phyloP scores from a whole-genome alignment of 2,329 filamentous ascomycete genomes.

The Apiospora saccharicola region DNA sequence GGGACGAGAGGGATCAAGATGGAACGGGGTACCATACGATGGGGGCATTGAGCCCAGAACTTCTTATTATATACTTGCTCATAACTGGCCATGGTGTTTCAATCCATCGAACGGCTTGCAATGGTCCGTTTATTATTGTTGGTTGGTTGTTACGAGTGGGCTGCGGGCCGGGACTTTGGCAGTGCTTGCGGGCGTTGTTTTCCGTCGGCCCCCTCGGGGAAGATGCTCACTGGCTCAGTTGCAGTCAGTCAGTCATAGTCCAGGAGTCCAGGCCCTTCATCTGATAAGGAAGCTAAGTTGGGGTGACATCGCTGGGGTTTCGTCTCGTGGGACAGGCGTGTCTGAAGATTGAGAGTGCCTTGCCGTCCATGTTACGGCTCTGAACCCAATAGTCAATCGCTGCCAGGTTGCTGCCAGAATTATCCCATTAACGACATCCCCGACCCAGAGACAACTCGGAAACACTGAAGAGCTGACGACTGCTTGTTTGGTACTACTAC shows the following conservation, averaged over 20 bases:
- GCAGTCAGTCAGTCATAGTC: not conserved
- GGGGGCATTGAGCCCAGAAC: slow-evolving; percentile 7
- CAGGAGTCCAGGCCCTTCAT: not conserved
- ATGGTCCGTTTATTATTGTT: not conserved
- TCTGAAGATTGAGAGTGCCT: not conserved
- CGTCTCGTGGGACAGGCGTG: not conserved
- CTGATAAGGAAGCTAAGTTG: not conserved
- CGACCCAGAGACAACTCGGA: slow-evolving; percentile 5
- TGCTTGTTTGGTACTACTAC: slow-evolving; percentile 3
- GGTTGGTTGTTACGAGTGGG: not conserved
- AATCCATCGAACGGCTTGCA: slow-evolving; percentile 9
- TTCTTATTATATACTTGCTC: not conserved
- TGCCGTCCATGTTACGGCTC: not conserved
- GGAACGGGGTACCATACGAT: slow-evolving; percentile 1
- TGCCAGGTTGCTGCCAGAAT: not conserved
- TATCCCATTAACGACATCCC: slow-evolving; percentile 2
- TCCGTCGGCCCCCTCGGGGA: not conserved
- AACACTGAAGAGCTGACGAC: slow-evolving; percentile 15
- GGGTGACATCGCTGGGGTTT: slow-evolving; percentile 9
- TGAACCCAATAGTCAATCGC: not conserved
- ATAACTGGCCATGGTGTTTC: not conserved
- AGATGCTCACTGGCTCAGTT: not conserved
- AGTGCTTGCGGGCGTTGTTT: not conserved
- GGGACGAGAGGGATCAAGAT: not conserved
- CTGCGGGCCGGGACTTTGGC: slow-evolving; percentile 11